Evolutionary conservation across 192 early-diverging fungal species (phyloP).

Genomic region (Helicostylum pulchrum): DNA sequence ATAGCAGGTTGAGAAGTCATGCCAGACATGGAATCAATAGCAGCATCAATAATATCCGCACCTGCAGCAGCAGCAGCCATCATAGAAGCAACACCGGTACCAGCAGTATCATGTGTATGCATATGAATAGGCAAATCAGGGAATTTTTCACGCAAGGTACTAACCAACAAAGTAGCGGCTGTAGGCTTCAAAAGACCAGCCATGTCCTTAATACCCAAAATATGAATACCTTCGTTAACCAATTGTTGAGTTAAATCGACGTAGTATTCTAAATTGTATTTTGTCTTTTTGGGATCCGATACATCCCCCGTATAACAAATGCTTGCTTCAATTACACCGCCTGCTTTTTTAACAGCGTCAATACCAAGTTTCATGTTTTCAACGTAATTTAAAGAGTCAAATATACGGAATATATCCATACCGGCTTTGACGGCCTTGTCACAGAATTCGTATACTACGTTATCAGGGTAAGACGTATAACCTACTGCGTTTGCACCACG

Average conservation of each 20-base stretch:
- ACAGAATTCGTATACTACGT: constrained; percentile 96
- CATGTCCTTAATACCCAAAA: constrained; percentile 96
- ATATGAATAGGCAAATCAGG: constrained; percentile 92
- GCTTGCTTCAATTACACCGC: constrained; percentile 88
- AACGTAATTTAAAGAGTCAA: constrained; percentile 95
- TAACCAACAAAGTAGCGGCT: constrained; percentile 82
- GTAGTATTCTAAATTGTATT: constrained; percentile 90
- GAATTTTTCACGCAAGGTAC: constrained; percentile 79
- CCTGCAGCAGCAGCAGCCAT: constrained; percentile 87
- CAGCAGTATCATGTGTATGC: constrained; percentile 95
- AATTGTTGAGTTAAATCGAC: constrained; percentile 84
- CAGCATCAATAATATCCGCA: constrained; percentile 90
- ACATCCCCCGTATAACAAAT: constrained; percentile 95
- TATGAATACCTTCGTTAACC: constrained; percentile 87
- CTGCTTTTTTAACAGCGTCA: constrained; percentile 86
- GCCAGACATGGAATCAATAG: constrained; percentile 92
- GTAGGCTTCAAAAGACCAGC: constrained; percentile 92
- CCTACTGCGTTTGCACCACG: constrained; percentile 97
- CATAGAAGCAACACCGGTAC: constrained; percentile 93
- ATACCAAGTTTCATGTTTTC: constrained; percentile 95
- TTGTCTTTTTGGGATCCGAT: constrained; percentile 70
- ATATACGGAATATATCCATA: constrained; percentile 95
- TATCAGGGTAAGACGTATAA: constrained; percentile 96
- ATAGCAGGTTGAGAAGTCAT: constrained; percentile 95
- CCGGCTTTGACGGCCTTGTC: constrained; percentile 81